A percentile compares a stretch with the other conserved stretches of the same genome.
Conservation (phyloP, 768 basidiomycete species). For the Mycena alexandri region DNA sequence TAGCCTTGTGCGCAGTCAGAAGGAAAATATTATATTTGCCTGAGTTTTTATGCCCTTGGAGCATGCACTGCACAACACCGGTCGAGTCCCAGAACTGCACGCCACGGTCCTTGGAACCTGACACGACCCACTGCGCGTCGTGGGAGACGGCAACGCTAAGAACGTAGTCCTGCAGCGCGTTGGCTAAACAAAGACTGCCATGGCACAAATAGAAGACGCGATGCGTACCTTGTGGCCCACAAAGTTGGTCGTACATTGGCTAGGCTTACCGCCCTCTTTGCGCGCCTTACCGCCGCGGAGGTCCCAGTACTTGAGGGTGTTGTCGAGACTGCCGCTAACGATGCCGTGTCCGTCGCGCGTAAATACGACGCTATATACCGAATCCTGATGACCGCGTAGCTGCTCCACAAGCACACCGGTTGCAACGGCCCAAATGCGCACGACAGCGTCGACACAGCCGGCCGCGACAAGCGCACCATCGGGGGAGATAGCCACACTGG, state of each 20-base stretch:
- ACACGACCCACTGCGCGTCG: constrained; percentile 95
- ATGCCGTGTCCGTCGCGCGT: constrained; percentile 92
- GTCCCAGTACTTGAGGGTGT: constrained; percentile 92
- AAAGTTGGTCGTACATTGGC: constrained; percentile 75
- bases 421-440: constrained; percentile 75
- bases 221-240: constrained; percentile 84
- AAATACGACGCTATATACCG: constrained; percentile 92
- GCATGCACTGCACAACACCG: constrained; percentile 88
- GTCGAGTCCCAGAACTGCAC: constrained; percentile 93
- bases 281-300: constrained; percentile 69
- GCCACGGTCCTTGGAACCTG: constrained; percentile 93
- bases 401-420: constrained; percentile 76
- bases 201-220: background rate
- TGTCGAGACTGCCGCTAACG: constrained; percentile 92
- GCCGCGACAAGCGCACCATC: constrained; percentile 68
- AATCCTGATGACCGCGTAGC: constrained; percentile 83
- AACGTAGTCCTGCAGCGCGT: constrained; percentile 45
- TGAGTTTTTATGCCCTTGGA: constrained; percentile 79
- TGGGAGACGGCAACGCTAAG: constrained; percentile 72
- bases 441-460: constrained; percentile 64
- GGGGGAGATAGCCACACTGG: constrained; percentile 73
- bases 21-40: constrained; percentile 49
- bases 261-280: constrained; percentile 56
- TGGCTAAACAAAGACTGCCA: background rate
- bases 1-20: background rate